Conservation (phyloP, 345 rosid genomes). For the Excoecaria cochinchinensis region DNA sequence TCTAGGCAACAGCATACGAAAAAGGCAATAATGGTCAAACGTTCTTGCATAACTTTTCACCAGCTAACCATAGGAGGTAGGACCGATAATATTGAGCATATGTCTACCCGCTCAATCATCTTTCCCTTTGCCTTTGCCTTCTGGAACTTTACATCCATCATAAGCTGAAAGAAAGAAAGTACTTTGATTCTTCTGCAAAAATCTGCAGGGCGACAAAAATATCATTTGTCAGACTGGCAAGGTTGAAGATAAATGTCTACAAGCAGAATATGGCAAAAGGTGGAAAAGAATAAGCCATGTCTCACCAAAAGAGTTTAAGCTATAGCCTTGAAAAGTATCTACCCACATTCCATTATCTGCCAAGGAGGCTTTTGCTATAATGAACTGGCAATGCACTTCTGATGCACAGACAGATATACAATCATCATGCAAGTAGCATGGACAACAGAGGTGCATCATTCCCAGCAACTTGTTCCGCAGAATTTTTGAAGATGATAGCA, state of each 20-base stretch:
- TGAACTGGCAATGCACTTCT: not conserved
- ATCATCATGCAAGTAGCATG: not conserved
- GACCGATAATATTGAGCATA: slow-evolving; percentile 6
- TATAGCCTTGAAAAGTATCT: not conserved
- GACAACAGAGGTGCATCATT: not conserved
- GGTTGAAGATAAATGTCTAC: not conserved
- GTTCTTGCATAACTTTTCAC: slow-evolving; percentile 2
- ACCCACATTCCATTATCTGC: not conserved
- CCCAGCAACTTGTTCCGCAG: not conserved
- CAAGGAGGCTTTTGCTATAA: not conserved
- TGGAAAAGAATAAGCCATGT: not conserved
- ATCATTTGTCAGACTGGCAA: not conserved
- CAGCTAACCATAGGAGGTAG: slow-evolving; percentile 4
- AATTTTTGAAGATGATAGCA: not conserved
- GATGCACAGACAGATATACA: not conserved
- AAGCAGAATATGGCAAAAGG: not conserved
- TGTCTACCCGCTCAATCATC: slow-evolving; percentile 40
- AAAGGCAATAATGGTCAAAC: not conserved
- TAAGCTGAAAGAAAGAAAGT: slow-evolving; percentile 70
- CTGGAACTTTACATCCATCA: slow-evolving; percentile 52
- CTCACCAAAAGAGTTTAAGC: not conserved
- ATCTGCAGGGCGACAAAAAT: slow-evolving; percentile 42
- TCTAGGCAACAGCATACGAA: not conserved
- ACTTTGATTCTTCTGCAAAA: slow-evolving; percentile 88
- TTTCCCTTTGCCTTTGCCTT: slow-evolving; percentile 73